A percentile compares a stretch with the other conserved stretches of the same genome.
These are phyloP conservation scores for Phaeolepiota aurea DNA, from an alignment of 768 basidiomycete genomes.

Conservation along the genomic window DNA sequence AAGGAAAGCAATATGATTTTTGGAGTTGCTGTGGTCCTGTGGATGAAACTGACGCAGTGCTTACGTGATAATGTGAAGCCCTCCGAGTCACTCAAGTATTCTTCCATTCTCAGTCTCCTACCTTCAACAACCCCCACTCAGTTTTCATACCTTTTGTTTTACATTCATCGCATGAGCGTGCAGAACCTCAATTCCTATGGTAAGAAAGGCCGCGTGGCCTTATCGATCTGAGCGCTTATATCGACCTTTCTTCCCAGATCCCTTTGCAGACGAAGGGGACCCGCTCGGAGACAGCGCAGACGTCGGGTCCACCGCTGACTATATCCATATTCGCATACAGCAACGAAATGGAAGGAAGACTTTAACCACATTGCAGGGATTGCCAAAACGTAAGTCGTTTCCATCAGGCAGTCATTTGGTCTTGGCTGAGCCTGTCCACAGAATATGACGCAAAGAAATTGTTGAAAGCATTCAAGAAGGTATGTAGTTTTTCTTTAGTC, in stretches of 20 bases:
- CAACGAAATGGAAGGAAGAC: conserved; percentile 99
- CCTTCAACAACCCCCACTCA: conserved; percentile 34
- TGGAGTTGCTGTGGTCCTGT: no score
- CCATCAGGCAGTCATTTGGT: neutral
- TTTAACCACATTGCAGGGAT: conserved; percentile 92
- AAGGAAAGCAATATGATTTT: no score
- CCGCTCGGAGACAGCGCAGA: conserved; percentile 65
- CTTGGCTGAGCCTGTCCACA: conserved; percentile 23
- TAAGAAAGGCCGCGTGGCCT: conserved; percentile 23
- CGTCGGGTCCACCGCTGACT: conserved; percentile 75
- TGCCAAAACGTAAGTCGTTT: conserved; percentile 73
- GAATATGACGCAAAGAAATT: conserved; percentile 98
- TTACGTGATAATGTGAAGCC: conserved; percentile 17
- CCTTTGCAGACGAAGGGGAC: conserved; percentile 93
- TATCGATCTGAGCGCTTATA: conserved; percentile 13
- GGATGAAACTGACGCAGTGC: conserved; percentile 4
- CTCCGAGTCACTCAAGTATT: conserved; percentile 11
- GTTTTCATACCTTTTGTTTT: conserved; percentile 28
- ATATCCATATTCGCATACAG: conserved; percentile 96
- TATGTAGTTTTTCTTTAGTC: conserved; percentile 18
- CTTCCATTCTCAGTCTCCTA: conserved; percentile 19
- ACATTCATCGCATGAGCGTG: conserved; percentile 82
- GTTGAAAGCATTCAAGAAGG: conserved; percentile 99
- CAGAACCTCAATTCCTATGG: conserved; percentile 85
- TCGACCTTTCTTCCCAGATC: conserved; percentile 45